These are phyloP conservation scores for Niebla homalea DNA, from an alignment of 495 filamentous ascomycete species.

Conservation along the genomic window DNA sequence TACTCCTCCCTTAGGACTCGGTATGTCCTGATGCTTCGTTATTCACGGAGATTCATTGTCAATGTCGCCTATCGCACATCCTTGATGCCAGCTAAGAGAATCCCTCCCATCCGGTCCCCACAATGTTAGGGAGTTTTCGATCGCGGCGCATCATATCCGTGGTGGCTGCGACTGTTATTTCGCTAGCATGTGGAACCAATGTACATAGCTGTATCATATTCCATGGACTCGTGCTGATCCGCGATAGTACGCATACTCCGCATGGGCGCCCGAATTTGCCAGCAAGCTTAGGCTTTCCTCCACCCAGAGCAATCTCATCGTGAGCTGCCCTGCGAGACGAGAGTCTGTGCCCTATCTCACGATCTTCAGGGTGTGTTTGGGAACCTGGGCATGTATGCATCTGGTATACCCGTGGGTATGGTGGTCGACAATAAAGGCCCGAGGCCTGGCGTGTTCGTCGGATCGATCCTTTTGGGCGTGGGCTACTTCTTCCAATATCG, in stretches of 20 bases:
- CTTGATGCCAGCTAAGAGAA: no score
- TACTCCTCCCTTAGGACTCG: no score
- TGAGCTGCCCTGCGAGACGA: slow-evolving; percentile 26
- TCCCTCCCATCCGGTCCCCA: no score
- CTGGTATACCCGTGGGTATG: slow-evolving; percentile 78
- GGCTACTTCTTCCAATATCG: slow-evolving; percentile 74
- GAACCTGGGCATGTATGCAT: slow-evolving; percentile 93
- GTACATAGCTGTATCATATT: slow-evolving; percentile 18
- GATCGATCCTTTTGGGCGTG: slow-evolving; percentile 51
- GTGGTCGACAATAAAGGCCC: slow-evolving; percentile 78
- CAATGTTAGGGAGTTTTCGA: no score
- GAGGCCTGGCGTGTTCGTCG: slow-evolving; percentile 58
- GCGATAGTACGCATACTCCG: slow-evolving; percentile 86
- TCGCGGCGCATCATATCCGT: slow-evolving; percentile 53
- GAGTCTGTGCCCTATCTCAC: slow-evolving; percentile 9
- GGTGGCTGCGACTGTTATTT: slow-evolving; percentile 71
- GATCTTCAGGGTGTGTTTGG: slow-evolving; percentile 56
- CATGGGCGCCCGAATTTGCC: slow-evolving; percentile 93
- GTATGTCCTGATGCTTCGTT: no score
- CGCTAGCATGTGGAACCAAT: slow-evolving; percentile 86
- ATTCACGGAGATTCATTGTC: no score
- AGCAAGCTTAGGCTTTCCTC: slow-evolving; percentile 72
- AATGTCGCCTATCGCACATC: no score
- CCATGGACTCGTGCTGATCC: slow-evolving; percentile 2
- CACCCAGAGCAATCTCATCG: slow-evolving; percentile 82